Conservation (phyloP, 1,139 yeast species). For the Yamadazyma diddensiae region DNA sequence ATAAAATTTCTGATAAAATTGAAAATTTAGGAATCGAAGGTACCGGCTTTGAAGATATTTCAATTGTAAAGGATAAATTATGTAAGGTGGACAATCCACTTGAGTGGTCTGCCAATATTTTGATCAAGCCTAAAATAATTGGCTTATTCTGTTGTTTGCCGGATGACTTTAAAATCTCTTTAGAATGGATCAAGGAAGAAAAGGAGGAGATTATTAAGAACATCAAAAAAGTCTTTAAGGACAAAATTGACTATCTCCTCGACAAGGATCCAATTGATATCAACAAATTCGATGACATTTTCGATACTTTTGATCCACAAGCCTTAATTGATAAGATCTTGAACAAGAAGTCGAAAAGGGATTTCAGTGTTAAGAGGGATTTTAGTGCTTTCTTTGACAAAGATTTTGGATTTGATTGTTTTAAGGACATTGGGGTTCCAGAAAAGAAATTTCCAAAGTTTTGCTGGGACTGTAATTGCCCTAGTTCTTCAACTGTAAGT, state of each 20-base stretch:
- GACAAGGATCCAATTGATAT: slow-evolving; percentile 7
- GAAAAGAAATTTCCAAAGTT: slow-evolving; percentile 14
- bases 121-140: slow-evolving; percentile 17
- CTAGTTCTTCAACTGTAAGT: background rate
- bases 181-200: slow-evolving; percentile 16
- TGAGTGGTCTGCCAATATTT: slow-evolving; percentile 20
- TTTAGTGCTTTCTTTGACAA: background rate
- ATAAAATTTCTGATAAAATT: slow-evolving; percentile 14
- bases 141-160: slow-evolving; percentile 23
- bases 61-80: slow-evolving; percentile 13
- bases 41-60: slow-evolving; percentile 18
- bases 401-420: slow-evolving; percentile 7
- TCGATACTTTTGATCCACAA: slow-evolving; percentile 12
- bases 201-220: slow-evolving; percentile 13
- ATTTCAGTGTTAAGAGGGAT: slow-evolving; percentile 5
- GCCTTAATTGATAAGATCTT: slow-evolving; percentile 12
- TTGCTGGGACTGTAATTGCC: slow-evolving; percentile 26
- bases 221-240: slow-evolving; percentile 17
- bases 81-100: slow-evolving; percentile 12
- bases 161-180: slow-evolving; percentile 20
- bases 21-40: slow-evolving; percentile 16
- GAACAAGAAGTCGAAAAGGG: slow-evolving; percentile 12
- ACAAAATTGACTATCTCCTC: slow-evolving; percentile 17
- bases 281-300: background rate
- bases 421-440: slow-evolving; percentile 16